Evolutionary conservation across 73 alveolate genomes (phyloP).

Genomic region (Paramecium biaurelia): DNA sequence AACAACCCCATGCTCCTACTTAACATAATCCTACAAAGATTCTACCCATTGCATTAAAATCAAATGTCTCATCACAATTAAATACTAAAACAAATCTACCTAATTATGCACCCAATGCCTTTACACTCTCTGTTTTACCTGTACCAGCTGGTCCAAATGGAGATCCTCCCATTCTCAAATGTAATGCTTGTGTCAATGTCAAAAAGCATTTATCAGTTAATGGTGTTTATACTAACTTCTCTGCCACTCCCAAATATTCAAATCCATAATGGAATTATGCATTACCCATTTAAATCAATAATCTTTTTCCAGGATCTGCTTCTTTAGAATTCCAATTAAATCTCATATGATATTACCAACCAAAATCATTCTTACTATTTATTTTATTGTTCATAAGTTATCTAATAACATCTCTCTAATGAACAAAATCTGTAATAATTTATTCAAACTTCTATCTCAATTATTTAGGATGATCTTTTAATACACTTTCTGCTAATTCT

Average conservation of each 20-base stretch:
- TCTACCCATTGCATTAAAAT: constrained; percentile 99
- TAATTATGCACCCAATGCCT: constrained; percentile 97
- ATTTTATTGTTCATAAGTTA: constrained; percentile 80
- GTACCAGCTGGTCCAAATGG: constrained; percentile 99
- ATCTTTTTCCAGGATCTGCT: constrained; percentile 87
- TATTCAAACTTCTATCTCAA: constrained; percentile 98
- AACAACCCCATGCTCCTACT: constrained; percentile 99
- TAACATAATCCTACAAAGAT: constrained; percentile 99
- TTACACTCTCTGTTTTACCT: constrained; percentile 99
- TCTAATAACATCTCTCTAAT: constrained; percentile 99
- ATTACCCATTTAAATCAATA: constrained; percentile 97
- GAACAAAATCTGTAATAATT: constrained; percentile 98
- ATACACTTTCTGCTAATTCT: constrained; percentile 94
- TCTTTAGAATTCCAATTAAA: constrained; percentile 98
- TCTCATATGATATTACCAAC: constrained; percentile 99
- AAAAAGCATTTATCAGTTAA: constrained; percentile 97
- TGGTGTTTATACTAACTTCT: constrained; percentile 96
- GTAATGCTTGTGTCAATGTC: constrained; percentile 96
- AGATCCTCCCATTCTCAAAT: constrained; percentile 98
- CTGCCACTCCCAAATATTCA: constrained; percentile 99
- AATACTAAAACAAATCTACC: constrained; percentile 99
- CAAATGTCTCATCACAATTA: constrained; percentile 99
- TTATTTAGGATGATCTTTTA: constrained; percentile 92
- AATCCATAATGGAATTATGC: constrained; percentile 98
- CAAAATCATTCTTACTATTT: constrained; percentile 82